These are phyloP conservation scores for Cryptococcus sp. DNA, from an alignment of 1,284 basidiomycete genomes.

Conservation along the genomic window DNA sequence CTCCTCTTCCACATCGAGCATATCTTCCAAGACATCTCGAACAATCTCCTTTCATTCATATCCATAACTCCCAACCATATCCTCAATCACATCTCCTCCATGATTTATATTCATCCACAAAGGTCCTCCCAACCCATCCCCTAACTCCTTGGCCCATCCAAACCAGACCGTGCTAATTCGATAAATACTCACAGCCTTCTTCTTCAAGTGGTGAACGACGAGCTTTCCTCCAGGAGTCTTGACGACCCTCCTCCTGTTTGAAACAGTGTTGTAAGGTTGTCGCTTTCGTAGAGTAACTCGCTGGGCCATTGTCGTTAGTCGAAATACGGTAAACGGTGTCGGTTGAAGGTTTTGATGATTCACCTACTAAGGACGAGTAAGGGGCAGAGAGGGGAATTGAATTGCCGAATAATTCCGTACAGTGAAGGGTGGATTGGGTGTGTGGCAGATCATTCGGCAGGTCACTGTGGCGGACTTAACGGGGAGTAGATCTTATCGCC, in stretches of 20 bases:
- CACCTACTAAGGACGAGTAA: neutral
- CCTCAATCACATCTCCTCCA: too few relatives aligned
- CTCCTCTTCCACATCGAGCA: too few relatives aligned
- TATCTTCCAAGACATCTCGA: too few relatives aligned
- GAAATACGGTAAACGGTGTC: neutral
- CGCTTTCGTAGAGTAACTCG: slow-evolving; percentile 99
- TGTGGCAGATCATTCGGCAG: neutral
- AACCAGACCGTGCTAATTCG: neutral
- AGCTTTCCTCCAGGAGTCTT: slow-evolving; percentile 74
- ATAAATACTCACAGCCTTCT: slow-evolving; percentile 45
- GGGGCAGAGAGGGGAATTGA: neutral
- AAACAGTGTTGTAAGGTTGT: slow-evolving; percentile 97
- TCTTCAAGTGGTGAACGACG: slow-evolving; percentile 52
- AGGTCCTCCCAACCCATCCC: neutral
- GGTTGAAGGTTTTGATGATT: neutral
- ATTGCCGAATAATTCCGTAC: neutral
- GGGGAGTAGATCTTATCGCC: neutral
- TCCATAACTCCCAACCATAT: neutral
- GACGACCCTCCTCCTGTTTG: slow-evolving; percentile 88
- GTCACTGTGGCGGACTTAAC: neutral
- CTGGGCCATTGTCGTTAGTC: slow-evolving; percentile 75
- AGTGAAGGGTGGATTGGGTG: neutral
- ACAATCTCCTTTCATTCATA: neutral
- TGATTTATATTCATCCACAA: too few relatives aligned
- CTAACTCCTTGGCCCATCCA: neutral